Conservation (phyloP, 352 stramenopile species). For the Pythium aquatile region DNA sequence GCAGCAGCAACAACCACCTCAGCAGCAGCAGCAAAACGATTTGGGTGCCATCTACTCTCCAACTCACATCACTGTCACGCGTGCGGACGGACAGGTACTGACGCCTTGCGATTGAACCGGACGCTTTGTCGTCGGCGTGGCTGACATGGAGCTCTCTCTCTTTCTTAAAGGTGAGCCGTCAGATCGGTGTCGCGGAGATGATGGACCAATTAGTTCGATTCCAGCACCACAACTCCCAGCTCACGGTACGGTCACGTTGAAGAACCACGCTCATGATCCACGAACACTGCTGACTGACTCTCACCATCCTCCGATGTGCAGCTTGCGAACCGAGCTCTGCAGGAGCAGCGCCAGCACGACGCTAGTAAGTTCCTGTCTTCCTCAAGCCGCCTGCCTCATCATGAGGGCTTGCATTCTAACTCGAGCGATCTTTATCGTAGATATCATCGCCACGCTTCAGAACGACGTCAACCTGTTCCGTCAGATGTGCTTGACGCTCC, state of each 20-base stretch:
- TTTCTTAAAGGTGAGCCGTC: conserved; percentile 50
- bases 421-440: conserved; percentile 19
- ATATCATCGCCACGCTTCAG: conserved; percentile 63
- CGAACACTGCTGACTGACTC: background rate
- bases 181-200: conserved; percentile 69
- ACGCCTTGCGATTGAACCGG: too few species aligned
- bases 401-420: background rate
- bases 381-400: background rate
- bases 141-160: background rate
- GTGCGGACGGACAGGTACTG: conserved; percentile 52
- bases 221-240: conserved; percentile 70
- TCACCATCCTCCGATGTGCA: conserved; percentile 14
- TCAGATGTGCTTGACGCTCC: conserved; percentile 79
- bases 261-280: background rate
- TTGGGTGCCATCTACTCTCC: conserved; percentile 63
- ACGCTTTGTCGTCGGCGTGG: background rate
- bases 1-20: background rate
- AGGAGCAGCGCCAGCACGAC: conserved; percentile 67
- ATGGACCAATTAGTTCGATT: conserved; percentile 78
- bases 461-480: conserved; percentile 83
- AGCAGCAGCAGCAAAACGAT: conserved; percentile 14
- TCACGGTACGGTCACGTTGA: conserved; percentile 38
- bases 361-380: conserved; percentile 33
- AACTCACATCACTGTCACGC: conserved; percentile 70
- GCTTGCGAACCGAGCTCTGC: conserved; percentile 62